A percentile compares a stretch with the other conserved stretches of the same genome.
phyloP scores from a whole-genome alignment of 2,329 filamentous ascomycete species.

The Talaromyces verruculosus region DNA sequence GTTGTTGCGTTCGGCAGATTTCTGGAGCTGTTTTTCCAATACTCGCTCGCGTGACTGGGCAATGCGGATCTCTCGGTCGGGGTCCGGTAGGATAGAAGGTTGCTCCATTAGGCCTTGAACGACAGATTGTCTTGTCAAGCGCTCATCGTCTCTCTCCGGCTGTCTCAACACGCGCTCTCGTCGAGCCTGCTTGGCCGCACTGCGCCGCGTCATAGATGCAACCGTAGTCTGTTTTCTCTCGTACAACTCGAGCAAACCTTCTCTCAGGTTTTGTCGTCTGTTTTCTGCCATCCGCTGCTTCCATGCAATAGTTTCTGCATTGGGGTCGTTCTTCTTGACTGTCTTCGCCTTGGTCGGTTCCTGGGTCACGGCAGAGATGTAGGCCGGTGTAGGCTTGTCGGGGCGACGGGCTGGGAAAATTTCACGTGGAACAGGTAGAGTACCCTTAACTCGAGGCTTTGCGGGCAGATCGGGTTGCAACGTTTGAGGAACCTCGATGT shows the following conservation, averaged over 20 bases:
- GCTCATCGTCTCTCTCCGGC: constrained; percentile 72
- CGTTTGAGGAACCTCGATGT: constrained; percentile 76
- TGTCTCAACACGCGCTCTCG: constrained; percentile 57
- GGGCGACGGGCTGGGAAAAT: constrained; percentile 66
- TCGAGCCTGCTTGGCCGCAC: constrained; percentile 51
- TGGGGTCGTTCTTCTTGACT: constrained; percentile 38
- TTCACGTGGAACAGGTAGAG: constrained; percentile 77
- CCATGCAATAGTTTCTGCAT: constrained; percentile 60
- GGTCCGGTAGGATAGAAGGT: constrained; percentile 60
- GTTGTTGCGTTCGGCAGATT: constrained; percentile 63
- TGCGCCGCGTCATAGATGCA: constrained; percentile 39
- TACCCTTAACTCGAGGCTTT: constrained; percentile 64
- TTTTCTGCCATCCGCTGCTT: constrained; percentile 70
- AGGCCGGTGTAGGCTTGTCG: constrained; percentile 62
- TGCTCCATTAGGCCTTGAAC: constrained; percentile 53
- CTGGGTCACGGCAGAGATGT: constrained; percentile 61
- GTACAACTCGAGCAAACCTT: constrained; percentile 70
- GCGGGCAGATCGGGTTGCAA: constrained; percentile 64
- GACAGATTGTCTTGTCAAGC: constrained; percentile 69
- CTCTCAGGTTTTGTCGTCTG: constrained; percentile 69
- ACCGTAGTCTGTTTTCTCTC: constrained; percentile 57
- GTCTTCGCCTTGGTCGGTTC: constrained; percentile 45
- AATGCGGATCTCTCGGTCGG: constrained; percentile 57
- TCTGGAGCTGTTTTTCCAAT: constrained; percentile 49
- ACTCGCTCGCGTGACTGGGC: constrained; percentile 46